These are phyloP conservation scores for Tetrastigma voinierianum DNA, from an alignment of 164 flowering plant genomes.

Conservation along the genomic window DNA sequence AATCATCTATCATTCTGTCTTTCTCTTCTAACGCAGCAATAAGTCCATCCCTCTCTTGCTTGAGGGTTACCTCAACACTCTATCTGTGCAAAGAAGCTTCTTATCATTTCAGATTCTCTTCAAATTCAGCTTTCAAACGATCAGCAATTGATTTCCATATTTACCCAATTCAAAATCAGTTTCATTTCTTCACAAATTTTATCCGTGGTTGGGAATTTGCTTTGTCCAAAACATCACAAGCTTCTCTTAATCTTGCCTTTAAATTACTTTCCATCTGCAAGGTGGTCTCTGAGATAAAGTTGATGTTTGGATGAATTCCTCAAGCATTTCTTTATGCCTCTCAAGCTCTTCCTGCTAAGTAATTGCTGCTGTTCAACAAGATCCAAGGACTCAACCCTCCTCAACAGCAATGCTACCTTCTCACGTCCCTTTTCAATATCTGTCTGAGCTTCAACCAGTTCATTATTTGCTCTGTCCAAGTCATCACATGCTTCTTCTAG, in stretches of 20 bases:
- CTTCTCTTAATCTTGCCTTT: slow-evolving; percentile 21
- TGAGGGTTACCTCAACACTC: slow-evolving; percentile 41
- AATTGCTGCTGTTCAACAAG: slow-evolving; percentile 18
- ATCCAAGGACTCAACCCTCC: slow-evolving; percentile 22
- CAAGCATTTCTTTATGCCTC: slow-evolving; percentile 33
- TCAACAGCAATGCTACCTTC: slow-evolving; percentile 16
- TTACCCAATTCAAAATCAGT: slow-evolving; percentile 46
- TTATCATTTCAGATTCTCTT: slow-evolving; percentile 34
- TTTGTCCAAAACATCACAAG: slow-evolving; percentile 29
- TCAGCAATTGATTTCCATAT: slow-evolving; percentile 51
- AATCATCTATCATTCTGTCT: slow-evolving; percentile 32
- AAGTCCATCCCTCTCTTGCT: slow-evolving; percentile 41
- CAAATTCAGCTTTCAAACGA: slow-evolving; percentile 35
- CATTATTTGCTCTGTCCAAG: slow-evolving; percentile 32
- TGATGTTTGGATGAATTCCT: slow-evolving; percentile 30
- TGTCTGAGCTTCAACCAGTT: slow-evolving; percentile 27
- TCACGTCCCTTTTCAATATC: slow-evolving; percentile 34
- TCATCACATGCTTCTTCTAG: slow-evolving; percentile 29
- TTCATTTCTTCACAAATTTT: slow-evolving; percentile 37
- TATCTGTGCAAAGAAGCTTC: slow-evolving; percentile 51
- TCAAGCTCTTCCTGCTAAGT: slow-evolving; percentile 33
- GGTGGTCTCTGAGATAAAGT: slow-evolving; percentile 25
- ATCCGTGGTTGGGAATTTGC: slow-evolving; percentile 33
- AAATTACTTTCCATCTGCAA: slow-evolving; percentile 21
- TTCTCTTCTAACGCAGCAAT: slow-evolving; percentile 27